Percentiles rank a stretch among this genome's conserved stretches.
These are phyloP conservation scores for Rhodotorula kratochvilovae DNA, from an alignment of 768 basidiomycete genomes.

Conservation along the genomic window DNA sequence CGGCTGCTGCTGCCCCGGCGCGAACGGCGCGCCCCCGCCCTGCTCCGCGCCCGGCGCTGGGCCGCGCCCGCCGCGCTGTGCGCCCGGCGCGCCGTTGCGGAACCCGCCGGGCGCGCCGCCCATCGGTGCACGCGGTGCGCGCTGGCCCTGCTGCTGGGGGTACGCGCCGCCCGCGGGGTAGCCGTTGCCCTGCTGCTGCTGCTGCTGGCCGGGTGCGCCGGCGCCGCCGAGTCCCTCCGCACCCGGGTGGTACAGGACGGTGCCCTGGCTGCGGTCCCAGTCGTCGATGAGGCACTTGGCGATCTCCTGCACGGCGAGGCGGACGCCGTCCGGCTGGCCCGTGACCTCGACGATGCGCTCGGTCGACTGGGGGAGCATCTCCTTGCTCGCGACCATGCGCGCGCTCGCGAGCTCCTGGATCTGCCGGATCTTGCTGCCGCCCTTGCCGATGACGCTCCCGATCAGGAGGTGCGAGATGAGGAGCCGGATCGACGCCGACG, in stretches of 20 bases:
- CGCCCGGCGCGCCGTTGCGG: neutral
- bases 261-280: constrained; percentile 89
- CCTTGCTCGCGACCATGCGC: constrained; percentile 97
- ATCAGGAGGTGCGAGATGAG: constrained; percentile 98
- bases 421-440: constrained; percentile 95
- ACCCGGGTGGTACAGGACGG: constrained; percentile 92
- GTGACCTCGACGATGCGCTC: constrained; percentile 98
- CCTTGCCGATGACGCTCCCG: constrained; percentile 89
- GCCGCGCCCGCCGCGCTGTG: neutral
- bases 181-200: constrained; percentile 6
- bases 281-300: constrained; percentile 92
- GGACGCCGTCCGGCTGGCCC: constrained; percentile 85
- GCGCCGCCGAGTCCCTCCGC: constrained; percentile 55
- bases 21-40: neutral
- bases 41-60: neutral
- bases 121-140: neutral
- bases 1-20: neutral
- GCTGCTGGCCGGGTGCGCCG: constrained; percentile 53
- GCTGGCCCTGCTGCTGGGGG: constrained; percentile 20
- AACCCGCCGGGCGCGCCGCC: neutral
- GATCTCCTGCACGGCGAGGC: constrained; percentile 90
- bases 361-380: constrained; percentile 98
- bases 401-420: constrained; percentile 95
- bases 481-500: constrained; percentile 79
- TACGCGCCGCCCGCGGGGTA: constrained; percentile 43